Conservation (phyloP, 257 asterid species). For the Mentha longifolia region DNA sequence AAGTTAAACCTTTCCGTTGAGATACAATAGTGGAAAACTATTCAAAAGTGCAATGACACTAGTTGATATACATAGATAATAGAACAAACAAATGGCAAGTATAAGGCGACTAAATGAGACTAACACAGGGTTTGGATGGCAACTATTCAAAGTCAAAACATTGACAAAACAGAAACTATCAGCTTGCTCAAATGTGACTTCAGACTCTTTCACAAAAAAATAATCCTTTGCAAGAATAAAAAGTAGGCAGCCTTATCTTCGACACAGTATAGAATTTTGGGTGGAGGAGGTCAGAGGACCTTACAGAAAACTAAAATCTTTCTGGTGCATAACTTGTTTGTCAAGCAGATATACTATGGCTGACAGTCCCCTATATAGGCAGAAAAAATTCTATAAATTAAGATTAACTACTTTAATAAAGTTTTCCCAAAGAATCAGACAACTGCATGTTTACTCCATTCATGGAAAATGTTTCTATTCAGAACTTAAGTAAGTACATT, state of each 20-base stretch:
- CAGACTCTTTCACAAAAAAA: not conserved
- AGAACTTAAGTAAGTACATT: not conserved
- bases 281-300: not conserved
- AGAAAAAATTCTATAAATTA: not conserved
- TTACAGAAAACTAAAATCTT: not conserved
- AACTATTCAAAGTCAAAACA: conserved; percentile 1
- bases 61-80: not conserved
- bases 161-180: conserved; percentile 14
- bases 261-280: not conserved
- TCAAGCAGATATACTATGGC: not conserved
- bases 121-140: not conserved
- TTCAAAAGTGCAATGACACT: not conserved
- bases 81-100: not conserved
- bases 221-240: conserved; percentile 1
- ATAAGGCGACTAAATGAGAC: conserved; percentile 5
- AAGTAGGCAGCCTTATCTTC: not conserved
- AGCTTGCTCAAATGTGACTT: not conserved
- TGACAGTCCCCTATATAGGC: not conserved
- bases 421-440: not conserved
- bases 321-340: not conserved
- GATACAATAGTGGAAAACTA: not conserved
- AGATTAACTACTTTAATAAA: not conserved
- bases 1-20: not conserved
- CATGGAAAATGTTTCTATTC: not conserved
- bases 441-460: conserved; percentile 1